Base-by-base conservation (phyloP, 805 yeast species). In the Metschnikowia proteae region DNA sequence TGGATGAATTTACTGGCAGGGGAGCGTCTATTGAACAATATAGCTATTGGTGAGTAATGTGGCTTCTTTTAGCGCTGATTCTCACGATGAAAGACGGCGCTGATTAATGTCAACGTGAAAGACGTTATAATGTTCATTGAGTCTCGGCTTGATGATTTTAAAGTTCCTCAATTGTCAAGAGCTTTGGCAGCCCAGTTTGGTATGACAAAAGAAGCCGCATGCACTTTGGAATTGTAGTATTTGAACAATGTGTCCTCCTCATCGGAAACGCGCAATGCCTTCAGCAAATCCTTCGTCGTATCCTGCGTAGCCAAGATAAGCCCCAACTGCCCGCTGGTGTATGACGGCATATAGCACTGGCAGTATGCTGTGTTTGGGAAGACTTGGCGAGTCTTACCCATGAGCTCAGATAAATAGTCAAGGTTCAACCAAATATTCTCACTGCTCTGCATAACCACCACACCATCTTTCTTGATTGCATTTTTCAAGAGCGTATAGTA, bases 291-390 rank as follows among this genome's bases (percentile, higher is more conserved):
- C 23, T 74, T 68, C 0, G 61, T 37, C 1, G 68, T 55, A 59
- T 83, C 79, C 60, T 83, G 84, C 37, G 84, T 75, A 52, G 92
- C 86, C 23, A 87, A 79, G 64, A 88, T 75, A 48, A 88, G 72
- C 1, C 96, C 96, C 54, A 88, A 75, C 66, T 88, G 96, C 11
- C 96, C 96, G 6, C 92, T 84, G 3, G 96, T 88, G 66, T 88
- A 88, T 10, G 88, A 81, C 35, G 96, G 96, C 66, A 88, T 88
- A 58, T 88, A 84, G 52, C 92, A 84, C 65, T 86, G 88, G 55
- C 86, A 77, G 62, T 86, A 85, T 55, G 76, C 71, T 3, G 83
- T 86, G 48, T 75, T 76, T 10, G 78, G 73, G 62, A 86, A 86
- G 2, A 85, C 88, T 17, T 66, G 61, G 26, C 66, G 60, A 35